These are phyloP conservation scores for Apiotrichum brassicae DNA, from an alignment of 1,284 basidiomycete genomes.

Conservation along the genomic window DNA sequence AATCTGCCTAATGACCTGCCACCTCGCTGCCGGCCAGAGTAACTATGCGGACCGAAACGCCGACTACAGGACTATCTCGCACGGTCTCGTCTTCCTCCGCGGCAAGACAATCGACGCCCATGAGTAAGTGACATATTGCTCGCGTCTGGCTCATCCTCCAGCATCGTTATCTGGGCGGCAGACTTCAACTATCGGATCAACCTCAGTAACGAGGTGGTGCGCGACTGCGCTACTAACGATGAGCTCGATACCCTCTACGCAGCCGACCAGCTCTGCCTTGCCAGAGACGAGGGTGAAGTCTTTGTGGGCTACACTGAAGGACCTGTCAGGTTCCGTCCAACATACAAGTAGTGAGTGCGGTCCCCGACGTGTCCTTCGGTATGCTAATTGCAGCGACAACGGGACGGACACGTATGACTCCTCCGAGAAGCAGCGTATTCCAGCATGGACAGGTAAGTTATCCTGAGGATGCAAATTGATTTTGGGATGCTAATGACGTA, in stretches of 20 bases:
- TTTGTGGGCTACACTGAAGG: conserved; percentile 86
- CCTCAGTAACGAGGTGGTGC: conserved; percentile 71
- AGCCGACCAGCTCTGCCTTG: conserved; percentile 74
- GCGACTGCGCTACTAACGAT: conserved; percentile 57
- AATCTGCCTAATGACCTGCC: conserved; percentile 86
- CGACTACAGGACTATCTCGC: conserved; percentile 82
- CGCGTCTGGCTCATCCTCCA: conserved; percentile 1
- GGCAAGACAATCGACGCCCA: conserved; percentile 85
- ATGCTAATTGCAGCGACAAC: conserved; percentile 38
- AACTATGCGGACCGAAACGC: conserved; percentile 86
- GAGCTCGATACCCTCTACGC: conserved; percentile 68
- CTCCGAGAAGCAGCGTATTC: conserved; percentile 91
- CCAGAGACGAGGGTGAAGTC: conserved; percentile 62
- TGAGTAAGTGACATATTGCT: conserved; percentile 56
- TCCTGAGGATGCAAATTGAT: too few species aligned
- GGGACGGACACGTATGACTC: conserved; percentile 80
- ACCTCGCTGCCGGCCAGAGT: conserved; percentile 86
- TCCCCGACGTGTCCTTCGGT: not conserved
- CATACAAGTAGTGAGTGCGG: conserved; percentile 48
- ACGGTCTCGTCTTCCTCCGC: conserved; percentile 75
- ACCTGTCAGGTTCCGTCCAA: conserved; percentile 63
- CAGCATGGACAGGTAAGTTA: conserved; percentile 87
- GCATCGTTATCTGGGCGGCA: conserved; percentile 75
- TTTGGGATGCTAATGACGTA: conserved; percentile 39
- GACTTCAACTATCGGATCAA: conserved; percentile 95